A percentile compares a stretch with the other conserved stretches of the same genome.
phyloP scores from a whole-genome alignment of 352 stramenopile genomes.

The Phytopythium cucurbitacearum region DNA sequence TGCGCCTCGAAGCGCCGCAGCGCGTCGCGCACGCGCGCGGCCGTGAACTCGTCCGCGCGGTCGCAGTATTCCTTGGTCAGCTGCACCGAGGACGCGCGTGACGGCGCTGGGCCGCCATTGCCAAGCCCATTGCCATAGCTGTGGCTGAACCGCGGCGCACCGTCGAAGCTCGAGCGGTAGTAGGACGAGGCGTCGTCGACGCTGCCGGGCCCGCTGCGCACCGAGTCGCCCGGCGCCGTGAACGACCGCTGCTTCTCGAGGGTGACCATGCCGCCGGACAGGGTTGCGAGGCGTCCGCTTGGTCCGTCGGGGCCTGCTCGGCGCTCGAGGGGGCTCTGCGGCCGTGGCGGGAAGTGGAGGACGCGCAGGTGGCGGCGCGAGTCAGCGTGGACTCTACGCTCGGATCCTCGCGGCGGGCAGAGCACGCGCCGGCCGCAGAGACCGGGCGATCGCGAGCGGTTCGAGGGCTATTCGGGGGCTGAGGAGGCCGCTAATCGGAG shows the following conservation, averaged over 20 bases:
- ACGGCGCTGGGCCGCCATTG: background rate
- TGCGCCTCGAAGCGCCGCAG: constrained; percentile 38
- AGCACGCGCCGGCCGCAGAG: no score
- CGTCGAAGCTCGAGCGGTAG: no score
- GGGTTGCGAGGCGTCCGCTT: no score
- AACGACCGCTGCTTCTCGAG: constrained; percentile 13
- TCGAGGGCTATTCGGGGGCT: no score
- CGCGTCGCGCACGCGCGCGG: constrained; percentile 24
- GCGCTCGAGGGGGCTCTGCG: no score
- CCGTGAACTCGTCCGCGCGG: constrained; percentile 25
- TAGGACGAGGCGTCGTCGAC: background rate
- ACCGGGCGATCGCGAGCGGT: no score
- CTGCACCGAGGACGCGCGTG: constrained; percentile 16
- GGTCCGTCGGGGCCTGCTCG: no score
- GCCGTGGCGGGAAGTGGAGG: no score
- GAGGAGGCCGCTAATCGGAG: no score
- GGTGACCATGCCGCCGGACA: constrained; percentile 1
- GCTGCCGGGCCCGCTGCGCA: background rate
- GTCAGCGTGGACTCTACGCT: no score
- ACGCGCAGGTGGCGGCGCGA: no score
- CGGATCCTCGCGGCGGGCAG: no score
- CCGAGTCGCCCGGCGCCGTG: background rate
- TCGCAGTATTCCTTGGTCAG: constrained; percentile 26
- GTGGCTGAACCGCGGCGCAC: background rate
- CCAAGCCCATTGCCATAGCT: background rate